Evolutionary conservation across 2,329 filamentous ascomycete genomes (phyloP), one percentile per base, ranked within the genome.

Genomic region (Xylaria polymorpha): DNA sequence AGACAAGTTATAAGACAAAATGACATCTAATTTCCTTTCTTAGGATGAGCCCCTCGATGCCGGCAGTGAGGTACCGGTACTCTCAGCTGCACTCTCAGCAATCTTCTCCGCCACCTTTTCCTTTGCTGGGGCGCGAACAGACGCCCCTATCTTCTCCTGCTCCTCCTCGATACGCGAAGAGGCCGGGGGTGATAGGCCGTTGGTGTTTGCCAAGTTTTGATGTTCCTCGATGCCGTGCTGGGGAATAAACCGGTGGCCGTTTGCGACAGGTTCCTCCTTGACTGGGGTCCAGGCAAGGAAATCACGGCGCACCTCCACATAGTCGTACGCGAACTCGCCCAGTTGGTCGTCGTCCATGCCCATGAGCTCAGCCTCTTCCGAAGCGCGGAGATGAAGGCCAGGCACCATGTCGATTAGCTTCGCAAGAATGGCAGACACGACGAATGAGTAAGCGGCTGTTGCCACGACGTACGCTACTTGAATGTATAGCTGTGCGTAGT

Each of bases 311-410:
- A 95, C 92, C 86, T 96, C 93, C 73, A 96, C 93, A 80, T 95
- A 96, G 80, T 96, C 93, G 84, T 95, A 95, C 14, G 92, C 93
- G 79, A 95, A 96, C 82, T 96, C 93, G 81, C 93, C 93, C 75
- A 95, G 92, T 83, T 96, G 93, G 82, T 95, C 92, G 78, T 95
- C 93, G 77, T 96, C 93, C 92, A 95, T 94, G 74, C 93, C 93
- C 66, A 95, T 88, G 14, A 95, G 88, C 81, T 96, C 93, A 29
- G 93, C 93, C 81, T 94, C 91, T 77, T 94, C 92, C 32, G 88
- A 91, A 9, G 92, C 92, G 67, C 93, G 92, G 55, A 96, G 91
- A 79, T 94, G 88, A 22, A 96, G 87, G 56, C 92, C 92, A 32
- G 93, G 93, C 25, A 94, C 85, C 72, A 90, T 79, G 83, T 96